Conservation (phyloP, 1,284 basidiomycete genomes). For the Tylopilus sp. region DNA sequence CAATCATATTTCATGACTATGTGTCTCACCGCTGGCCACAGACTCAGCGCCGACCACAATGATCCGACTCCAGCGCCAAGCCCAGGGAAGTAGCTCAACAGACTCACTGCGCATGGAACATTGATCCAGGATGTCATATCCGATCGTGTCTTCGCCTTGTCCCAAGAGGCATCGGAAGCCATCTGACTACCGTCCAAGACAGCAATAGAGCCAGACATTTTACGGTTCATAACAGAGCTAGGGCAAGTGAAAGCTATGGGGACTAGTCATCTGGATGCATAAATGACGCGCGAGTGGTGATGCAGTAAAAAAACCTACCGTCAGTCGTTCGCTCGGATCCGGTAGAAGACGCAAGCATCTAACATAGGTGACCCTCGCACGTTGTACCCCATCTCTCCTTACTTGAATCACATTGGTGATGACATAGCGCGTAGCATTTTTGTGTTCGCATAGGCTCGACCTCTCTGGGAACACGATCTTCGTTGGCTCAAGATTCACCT, state of each 20-base stretch:
- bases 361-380: too few species aligned
- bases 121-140: too few species aligned
- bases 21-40: constrained; percentile 21
- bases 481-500: constrained; percentile 91
- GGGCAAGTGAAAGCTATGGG: constrained; percentile 51
- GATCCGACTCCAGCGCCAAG: constrained; percentile 8
- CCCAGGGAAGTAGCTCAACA: constrained; percentile 41
- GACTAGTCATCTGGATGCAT: constrained; percentile 39
- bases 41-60: constrained; percentile 38
- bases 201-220: constrained; percentile 53
- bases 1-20: neutral
- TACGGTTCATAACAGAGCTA: constrained; percentile 52
- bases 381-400: constrained; percentile 95
- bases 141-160: constrained; percentile 52
- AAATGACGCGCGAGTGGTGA: constrained; percentile 53
- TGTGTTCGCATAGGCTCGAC: constrained; percentile 78
- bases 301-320: constrained; percentile 40
- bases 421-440: constrained; percentile 91
- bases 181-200: constrained; percentile 52
- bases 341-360: too few species aligned
- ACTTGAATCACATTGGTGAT: constrained; percentile 95
- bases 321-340: constrained; percentile 21
- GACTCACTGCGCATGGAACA: constrained; percentile 48
- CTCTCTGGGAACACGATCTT: constrained; percentile 77
- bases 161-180: constrained; percentile 55